These are phyloP conservation scores for Candida morakotiae DNA, from an alignment of 805 yeast genomes.

Conservation along the genomic window DNA sequence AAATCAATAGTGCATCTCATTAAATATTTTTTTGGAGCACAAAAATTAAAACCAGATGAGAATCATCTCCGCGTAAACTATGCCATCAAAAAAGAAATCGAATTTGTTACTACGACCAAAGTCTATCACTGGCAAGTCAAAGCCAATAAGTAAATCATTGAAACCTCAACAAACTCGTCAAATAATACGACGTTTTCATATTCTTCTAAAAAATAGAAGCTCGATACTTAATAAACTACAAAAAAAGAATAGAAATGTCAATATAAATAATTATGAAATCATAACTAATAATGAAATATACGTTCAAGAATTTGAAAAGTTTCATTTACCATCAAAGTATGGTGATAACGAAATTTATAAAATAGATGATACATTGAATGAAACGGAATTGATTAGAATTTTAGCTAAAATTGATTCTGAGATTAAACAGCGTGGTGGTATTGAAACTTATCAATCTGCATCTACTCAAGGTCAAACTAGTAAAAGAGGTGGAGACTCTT, in stretches of 20 bases:
- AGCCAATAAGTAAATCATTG: conserved; percentile 38
- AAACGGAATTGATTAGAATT: conserved; percentile 16
- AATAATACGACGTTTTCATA: conserved; percentile 75
- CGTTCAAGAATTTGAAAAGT: neutral
- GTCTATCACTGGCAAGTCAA: conserved; percentile 13
- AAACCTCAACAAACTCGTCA: conserved; percentile 72
- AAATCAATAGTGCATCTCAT: neutral
- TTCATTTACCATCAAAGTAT: conserved; percentile 3
- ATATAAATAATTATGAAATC: conserved; percentile 14
- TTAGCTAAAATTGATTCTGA: conserved; percentile 61
- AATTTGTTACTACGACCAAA: conserved; percentile 21
- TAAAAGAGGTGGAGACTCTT: conserved; percentile 88
- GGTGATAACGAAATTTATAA: conserved; percentile 13
- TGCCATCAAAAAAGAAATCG: conserved; percentile 10
- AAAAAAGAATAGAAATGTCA: conserved; percentile 18
- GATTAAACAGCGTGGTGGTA: conserved; percentile 65
- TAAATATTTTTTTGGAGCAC: conserved; percentile 2
- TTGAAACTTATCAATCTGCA: conserved; percentile 77
- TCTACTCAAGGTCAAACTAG: conserved; percentile 78
- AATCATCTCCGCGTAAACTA: neutral
- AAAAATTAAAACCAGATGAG: conserved; percentile 10
- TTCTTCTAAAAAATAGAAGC: conserved; percentile 54
- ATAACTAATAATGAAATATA: conserved; percentile 1
- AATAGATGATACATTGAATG: conserved; percentile 14
- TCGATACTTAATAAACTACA: conserved; percentile 32